Base-by-base conservation (phyloP, 2,329 filamentous ascomycete species). In the Verticillium klebahnii region DNA sequence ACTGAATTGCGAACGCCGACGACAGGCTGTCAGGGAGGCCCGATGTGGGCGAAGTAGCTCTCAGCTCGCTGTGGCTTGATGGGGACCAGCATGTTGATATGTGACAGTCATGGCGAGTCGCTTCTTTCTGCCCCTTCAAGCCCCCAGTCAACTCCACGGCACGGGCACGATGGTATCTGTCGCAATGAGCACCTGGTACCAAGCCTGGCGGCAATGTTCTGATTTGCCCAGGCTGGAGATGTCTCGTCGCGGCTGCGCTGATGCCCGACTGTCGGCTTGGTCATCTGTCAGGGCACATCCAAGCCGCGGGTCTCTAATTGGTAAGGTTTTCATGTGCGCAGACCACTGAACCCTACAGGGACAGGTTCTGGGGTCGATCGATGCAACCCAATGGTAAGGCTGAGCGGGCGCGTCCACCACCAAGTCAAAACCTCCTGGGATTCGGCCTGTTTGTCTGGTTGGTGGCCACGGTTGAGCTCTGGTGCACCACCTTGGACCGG, bases 331-430 rank as follows among this genome's bases (percentile, higher is more conserved):
- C 36, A 7, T 45, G 23, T 58, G n/a, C 6, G 7, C 19, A 25
- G 15, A 58, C 25, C 57, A 23, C 37, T 31, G 57, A 58, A 50
- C 57, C 57, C 57, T 40, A 40, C 57, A n/a, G 56, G 17, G n/a
- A 29, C n/a, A 17, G 19, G 32, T 36, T 37, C 37, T 40, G 23
- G 56, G 23, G 56, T 37, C 36, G 34, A 39, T n/a, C 23, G 23
- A 45, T 39, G 19, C 36, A 40, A 32, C 37, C 57, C 57, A 58
- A 58, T 58, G 36, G 37, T 50, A 58, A 58, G 57, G 57, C 57
- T 58, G 57, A 58, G 29, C 34, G 37, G 57, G 25, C 37, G 45
- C 45, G 45, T 50, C 19, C 3, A 25, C 19, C 7, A 14, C 1
- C 29, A 29, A 29, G 29, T 6, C 29, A n/a, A 50, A 9, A 1